These are phyloP conservation scores for Starmerella roubikii DNA, from an alignment of 805 yeast genomes.

Conservation along the genomic window DNA sequence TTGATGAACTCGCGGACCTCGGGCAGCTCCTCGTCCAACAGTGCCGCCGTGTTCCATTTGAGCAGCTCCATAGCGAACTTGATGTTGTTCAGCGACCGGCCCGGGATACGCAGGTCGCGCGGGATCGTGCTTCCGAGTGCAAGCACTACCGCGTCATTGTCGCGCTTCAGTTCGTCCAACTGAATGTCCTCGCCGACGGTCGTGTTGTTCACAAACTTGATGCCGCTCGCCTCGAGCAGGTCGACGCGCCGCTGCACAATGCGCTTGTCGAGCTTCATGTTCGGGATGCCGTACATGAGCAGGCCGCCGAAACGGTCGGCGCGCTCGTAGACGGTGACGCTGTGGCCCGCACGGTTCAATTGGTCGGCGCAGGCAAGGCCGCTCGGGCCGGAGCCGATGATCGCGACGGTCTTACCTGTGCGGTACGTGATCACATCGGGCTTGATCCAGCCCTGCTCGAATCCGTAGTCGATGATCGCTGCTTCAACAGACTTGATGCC, in stretches of 20 bases:
- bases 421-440: conserved; percentile 68
- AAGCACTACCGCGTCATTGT: conserved; percentile 71
- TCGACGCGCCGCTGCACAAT: conserved; percentile 89
- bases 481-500: conserved; percentile 93
- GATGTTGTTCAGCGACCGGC: conserved; percentile 79
- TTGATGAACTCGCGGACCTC: conserved; percentile 55
- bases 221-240: conserved; percentile 79
- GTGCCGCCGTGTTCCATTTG: conserved; percentile 77
- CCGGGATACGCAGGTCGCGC: conserved; percentile 86
- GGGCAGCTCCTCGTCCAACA: conserved; percentile 67
- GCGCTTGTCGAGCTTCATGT: conserved; percentile 91
- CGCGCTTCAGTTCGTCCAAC: conserved; percentile 49
- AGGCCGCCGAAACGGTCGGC: conserved; percentile 94
- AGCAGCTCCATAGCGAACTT: conserved; percentile 90
- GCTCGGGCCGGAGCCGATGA: conserved; percentile 94
- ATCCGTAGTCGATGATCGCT: conserved; percentile 91
- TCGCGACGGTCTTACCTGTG: conserved; percentile 74
- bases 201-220: conserved; percentile 59
- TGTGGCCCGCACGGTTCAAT: conserved; percentile 89
- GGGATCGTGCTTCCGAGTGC: conserved; percentile 96
- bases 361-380: conserved; percentile 97
- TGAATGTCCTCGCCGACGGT: conserved; percentile 75
- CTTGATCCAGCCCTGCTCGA: conserved; percentile 90
- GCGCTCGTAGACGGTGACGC: conserved; percentile 83
- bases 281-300: conserved; percentile 97